phyloP scores from a whole-genome alignment of 305 asterid genomes.

The Fraxinus sp. region DNA sequence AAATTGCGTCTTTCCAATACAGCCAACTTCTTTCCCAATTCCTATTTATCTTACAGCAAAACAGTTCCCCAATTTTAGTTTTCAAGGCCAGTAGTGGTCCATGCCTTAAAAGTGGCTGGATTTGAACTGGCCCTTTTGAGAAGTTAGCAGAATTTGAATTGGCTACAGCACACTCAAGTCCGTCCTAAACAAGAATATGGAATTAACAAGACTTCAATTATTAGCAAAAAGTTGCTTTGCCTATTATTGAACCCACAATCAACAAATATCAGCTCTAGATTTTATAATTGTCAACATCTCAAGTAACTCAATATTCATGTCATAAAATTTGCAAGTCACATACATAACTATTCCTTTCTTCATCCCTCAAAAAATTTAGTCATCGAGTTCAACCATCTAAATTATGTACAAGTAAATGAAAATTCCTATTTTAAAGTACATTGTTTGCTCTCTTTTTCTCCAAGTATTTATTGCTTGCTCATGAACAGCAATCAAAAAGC shows the following conservation, averaged over 20 bases:
- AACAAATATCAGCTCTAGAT: neutral
- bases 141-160: conserved; percentile 11
- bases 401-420: neutral
- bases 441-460: neutral
- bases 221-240: neutral
- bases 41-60: no score
- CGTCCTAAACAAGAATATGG: neutral
- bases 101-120: conserved; percentile 1
- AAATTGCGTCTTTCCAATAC: no score
- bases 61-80: no score
- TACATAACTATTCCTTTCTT: conserved; percentile 13
- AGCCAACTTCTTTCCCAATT: neutral
- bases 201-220: neutral
- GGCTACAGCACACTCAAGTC: neutral
- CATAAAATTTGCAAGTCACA: neutral
- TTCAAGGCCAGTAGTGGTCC: neutral
- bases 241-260: no score
- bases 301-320: conserved; percentile 12
- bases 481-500: conserved; percentile 16
- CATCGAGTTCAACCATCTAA: neutral
- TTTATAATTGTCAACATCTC: neutral
- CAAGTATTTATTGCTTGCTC: neutral
- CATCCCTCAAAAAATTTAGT: neutral
- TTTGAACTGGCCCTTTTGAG: neutral
- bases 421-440: neutral